These are phyloP conservation scores for Sanghuangporus baumii DNA, from an alignment of 1,284 basidiomycete species.

Conservation along the genomic window DNA sequence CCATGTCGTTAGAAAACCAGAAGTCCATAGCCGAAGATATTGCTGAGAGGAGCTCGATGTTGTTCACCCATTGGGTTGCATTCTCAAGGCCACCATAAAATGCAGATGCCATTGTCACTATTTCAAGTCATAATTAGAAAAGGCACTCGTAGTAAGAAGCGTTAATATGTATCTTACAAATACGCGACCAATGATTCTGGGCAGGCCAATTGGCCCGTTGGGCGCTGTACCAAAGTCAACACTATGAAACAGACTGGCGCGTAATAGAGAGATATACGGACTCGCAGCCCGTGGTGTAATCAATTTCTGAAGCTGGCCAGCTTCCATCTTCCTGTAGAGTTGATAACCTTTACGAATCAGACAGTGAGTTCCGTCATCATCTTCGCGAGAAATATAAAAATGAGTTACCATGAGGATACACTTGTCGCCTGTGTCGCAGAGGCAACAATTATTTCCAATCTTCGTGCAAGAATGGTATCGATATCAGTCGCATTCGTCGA, in stretches of 20 bases:
- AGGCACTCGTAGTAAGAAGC: neutral
- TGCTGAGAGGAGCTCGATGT: constrained; percentile 32
- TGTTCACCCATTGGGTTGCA: constrained; percentile 35
- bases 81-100: constrained; percentile 47
- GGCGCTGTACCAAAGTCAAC: constrained; percentile 26
- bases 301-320: constrained; percentile 48
- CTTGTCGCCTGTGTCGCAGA: constrained; percentile 22
- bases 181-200: constrained; percentile 53
- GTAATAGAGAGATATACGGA: neutral
- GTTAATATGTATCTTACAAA: constrained; percentile 35
- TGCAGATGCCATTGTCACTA: constrained; percentile 47
- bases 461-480: constrained; percentile 24
- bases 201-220: constrained; percentile 65
- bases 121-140: neutral
- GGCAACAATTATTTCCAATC: constrained; percentile 26
- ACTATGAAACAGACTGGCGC: neutral
- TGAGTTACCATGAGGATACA: constrained; percentile 24
- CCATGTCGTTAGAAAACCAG: constrained; percentile 62
- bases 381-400: neutral
- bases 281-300: constrained; percentile 53
- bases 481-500: constrained; percentile 23
- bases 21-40: constrained; percentile 52
- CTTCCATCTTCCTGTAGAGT: constrained; percentile 43
- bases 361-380: neutral
- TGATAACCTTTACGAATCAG: constrained; percentile 32